Conservation (phyloP, 1,139 yeast species). For the Suhomyces anneliseae region DNA sequence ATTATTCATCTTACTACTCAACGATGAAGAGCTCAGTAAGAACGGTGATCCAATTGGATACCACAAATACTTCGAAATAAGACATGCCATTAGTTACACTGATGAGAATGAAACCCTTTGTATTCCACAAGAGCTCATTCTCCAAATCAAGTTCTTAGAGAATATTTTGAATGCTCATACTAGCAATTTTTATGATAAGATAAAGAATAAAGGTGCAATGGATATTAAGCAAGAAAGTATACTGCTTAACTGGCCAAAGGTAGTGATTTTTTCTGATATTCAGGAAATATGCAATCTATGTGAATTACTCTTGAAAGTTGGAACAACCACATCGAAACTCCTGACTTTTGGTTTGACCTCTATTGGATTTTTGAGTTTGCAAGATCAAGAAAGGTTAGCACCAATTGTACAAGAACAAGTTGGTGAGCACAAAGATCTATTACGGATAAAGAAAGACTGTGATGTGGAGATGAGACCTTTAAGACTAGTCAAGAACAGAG, state of each 20-base stretch:
- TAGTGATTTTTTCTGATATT: constrained; percentile 19
- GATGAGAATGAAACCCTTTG: constrained; percentile 4
- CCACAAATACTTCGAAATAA: background rate
- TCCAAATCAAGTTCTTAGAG: constrained; percentile 17
- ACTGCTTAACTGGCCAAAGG: constrained; percentile 12
- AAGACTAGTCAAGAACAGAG: background rate
- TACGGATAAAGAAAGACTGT: no score
- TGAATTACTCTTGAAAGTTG: constrained; percentile 21
- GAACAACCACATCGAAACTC: constrained; percentile 21
- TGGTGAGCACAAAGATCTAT: no score
- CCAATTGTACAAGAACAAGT: background rate
- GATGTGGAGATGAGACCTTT: no score
- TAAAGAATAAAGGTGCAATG: background rate
- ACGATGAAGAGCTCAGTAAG: constrained; percentile 16
- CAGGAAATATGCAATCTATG: constrained; percentile 18
- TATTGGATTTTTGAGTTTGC: background rate
- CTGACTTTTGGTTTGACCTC: constrained; percentile 22
- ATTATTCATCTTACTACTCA: constrained; percentile 15
- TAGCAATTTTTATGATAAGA: background rate
- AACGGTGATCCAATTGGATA: background rate
- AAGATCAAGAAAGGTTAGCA: background rate
- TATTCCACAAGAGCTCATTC: constrained; percentile 10
- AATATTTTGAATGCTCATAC: constrained; percentile 16
- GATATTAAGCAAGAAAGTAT: constrained; percentile 1
- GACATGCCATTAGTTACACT: constrained; percentile 3